phyloP scores from a whole-genome alignment of 352 stramenopile species.

The Phytophthora meadii region DNA sequence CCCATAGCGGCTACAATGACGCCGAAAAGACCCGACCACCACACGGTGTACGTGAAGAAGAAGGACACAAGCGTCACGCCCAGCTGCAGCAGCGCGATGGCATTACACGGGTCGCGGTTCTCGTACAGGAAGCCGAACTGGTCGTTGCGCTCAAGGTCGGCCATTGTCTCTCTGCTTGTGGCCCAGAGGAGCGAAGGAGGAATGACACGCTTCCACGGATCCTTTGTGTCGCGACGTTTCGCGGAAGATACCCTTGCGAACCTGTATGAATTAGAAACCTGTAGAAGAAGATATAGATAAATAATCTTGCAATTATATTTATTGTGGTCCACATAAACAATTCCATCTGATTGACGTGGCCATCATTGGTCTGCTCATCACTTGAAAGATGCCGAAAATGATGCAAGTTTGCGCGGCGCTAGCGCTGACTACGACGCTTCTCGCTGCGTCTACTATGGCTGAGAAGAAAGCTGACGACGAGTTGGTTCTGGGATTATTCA shows the following conservation, averaged over 20 bases:
- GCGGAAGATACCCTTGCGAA: slow-evolving; percentile 22
- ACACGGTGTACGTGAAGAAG: slow-evolving; percentile 85
- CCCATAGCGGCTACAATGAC: slow-evolving; percentile 82
- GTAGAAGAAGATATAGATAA: background rate
- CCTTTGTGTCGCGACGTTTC: slow-evolving; percentile 24
- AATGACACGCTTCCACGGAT: slow-evolving; percentile 34
- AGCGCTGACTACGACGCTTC: slow-evolving; percentile 22
- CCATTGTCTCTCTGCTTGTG: slow-evolving; percentile 45
- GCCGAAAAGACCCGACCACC: slow-evolving; percentile 81
- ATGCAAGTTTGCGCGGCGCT: slow-evolving; percentile 16
- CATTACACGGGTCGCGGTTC: slow-evolving; percentile 84
- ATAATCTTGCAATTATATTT: background rate
- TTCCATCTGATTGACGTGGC: background rate
- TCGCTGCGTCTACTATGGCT: slow-evolving; percentile 9
- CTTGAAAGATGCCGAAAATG: slow-evolving; percentile 23
- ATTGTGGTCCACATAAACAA: slow-evolving; percentile 5
- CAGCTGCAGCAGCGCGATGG: slow-evolving; percentile 80
- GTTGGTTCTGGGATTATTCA: slow-evolving; percentile 77
- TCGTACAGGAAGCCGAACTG: slow-evolving; percentile 87
- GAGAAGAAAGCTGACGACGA: slow-evolving; percentile 42
- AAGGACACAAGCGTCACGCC: slow-evolving; percentile 73
- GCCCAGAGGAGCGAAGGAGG: slow-evolving; percentile 4
- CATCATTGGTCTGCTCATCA: background rate
- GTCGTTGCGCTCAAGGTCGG: slow-evolving; percentile 72
- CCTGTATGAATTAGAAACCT: background rate